Evolutionary conservation across 345 rosid species (phyloP), one percentile per base, ranked within the genome.

Genomic region (Rhizophora apiculata): DNA sequence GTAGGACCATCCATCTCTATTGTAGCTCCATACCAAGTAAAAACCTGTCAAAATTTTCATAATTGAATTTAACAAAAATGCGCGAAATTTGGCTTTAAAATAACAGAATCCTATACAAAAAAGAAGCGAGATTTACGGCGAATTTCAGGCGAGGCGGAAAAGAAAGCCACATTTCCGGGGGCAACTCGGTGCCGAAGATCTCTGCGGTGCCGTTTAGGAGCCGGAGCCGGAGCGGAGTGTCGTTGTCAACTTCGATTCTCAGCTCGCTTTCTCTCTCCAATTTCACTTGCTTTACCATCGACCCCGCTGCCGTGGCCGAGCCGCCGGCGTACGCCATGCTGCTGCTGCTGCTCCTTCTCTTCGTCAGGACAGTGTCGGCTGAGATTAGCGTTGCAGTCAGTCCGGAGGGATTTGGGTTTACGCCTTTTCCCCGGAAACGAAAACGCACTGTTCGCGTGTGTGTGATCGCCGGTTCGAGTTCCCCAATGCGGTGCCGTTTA

Each of bases 21-120:
- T 20, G 92, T 89, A 8, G 98, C 98, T 76, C 97, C 97, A 68
- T 86, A 86, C 96, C 96, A 94, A 21, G 97, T 91, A 74, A 91
- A 94, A 62, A 89, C 97, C 98, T 91, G 62, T 67, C 59, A 3
- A 53, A 53, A 53, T 48, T 37, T 64, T 53, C 3, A 16, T 4
- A 20, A 19, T 52, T 52, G 1, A n/a, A 30, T 36, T 8, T 46
- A 13, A 24, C n/a, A 29, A 24, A 60, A 20, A 20, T 5, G 26
- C 26, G 57, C 10, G 57, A 53, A 53, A 20, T 7, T 53, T 53
- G 26, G 26, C 6, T 51, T 9, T 21, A 31, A 54, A 15, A 55
- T 8, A 54, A 36, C 57, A 31, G 6, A 5, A 39, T 37, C 2
- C 56, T 29, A 63, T 8, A 53, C 29, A 29, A 52, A 54, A 54